phyloP scores from a whole-genome alignment of 73 alveolate genomes.

The Uronychia binucleata region DNA sequence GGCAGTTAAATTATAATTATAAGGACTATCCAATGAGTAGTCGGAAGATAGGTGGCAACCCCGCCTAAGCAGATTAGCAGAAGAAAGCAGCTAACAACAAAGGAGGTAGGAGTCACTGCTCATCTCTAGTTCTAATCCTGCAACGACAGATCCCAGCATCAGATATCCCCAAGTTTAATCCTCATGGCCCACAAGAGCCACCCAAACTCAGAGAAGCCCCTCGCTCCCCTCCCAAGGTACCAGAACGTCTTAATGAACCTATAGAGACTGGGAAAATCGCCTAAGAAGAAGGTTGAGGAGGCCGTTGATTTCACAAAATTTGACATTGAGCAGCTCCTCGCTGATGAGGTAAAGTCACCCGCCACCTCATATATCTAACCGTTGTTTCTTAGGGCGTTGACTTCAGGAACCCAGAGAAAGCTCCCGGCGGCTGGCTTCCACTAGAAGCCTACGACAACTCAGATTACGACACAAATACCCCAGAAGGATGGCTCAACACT shows the following conservation, averaged over 20 bases:
- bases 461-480: conserved; percentile 73
- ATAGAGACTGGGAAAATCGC: conserved; percentile 28
- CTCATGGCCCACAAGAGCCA: neutral
- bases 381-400: conserved; percentile 65
- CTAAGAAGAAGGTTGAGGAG: conserved; percentile 30
- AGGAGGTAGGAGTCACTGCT: conserved; percentile 35
- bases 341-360: conserved; percentile 35
- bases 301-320: conserved; percentile 42
- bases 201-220: conserved; percentile 1
- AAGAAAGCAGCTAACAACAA: neutral
- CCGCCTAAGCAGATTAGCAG: neutral
- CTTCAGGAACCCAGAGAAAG: conserved; percentile 79
- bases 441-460: conserved; percentile 84
- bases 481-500: conserved; percentile 77
- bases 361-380: neutral
- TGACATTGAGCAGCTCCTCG: conserved; percentile 54
- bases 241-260: neutral
- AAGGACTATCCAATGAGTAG: neutral
- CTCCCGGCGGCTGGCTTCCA: conserved; percentile 83
- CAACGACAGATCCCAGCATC: conserved; percentile 46
- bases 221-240: neutral
- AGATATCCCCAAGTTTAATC: conserved; percentile 19
- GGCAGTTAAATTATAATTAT: neutral
- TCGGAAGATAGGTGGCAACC: neutral
- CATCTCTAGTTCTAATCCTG: conserved; percentile 23